Conservation (phyloP, 73 alveolate genomes). For the Paramecium sonneborni region DNA sequence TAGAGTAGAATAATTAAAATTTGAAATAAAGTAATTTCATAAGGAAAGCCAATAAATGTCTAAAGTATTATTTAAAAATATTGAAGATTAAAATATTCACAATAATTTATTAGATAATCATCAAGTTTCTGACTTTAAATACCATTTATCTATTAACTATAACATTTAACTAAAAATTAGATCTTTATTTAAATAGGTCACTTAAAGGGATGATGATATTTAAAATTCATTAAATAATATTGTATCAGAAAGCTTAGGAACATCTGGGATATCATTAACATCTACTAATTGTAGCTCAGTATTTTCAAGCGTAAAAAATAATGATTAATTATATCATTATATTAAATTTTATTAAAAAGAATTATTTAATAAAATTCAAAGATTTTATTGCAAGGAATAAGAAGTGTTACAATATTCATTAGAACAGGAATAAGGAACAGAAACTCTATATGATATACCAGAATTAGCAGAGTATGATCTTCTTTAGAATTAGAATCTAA, state of each 20-base stretch:
- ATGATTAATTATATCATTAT: background rate
- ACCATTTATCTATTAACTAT: background rate
- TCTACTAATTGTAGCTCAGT: conserved; percentile 8
- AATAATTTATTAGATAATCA: background rate
- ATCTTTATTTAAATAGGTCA: background rate
- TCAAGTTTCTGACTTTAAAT: background rate
- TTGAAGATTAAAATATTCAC: background rate
- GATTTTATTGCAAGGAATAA: background rate
- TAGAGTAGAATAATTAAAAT: background rate
- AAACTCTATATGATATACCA: background rate
- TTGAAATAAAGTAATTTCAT: background rate
- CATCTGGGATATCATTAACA: background rate
- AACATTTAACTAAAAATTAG: background rate
- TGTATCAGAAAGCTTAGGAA: background rate
- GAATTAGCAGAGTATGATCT: background rate
- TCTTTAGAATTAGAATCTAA: background rate
- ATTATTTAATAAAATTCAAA: background rate
- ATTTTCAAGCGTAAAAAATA: background rate
- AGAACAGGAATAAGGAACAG: background rate
- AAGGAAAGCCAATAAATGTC: background rate
- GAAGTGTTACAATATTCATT: background rate
- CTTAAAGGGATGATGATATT: background rate
- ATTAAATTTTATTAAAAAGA: background rate
- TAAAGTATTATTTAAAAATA: background rate
- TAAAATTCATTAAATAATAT: background rate